Conservation (phyloP, 2,329 filamentous ascomycete species). For the Pseudogymnoascus sp. region DNA sequence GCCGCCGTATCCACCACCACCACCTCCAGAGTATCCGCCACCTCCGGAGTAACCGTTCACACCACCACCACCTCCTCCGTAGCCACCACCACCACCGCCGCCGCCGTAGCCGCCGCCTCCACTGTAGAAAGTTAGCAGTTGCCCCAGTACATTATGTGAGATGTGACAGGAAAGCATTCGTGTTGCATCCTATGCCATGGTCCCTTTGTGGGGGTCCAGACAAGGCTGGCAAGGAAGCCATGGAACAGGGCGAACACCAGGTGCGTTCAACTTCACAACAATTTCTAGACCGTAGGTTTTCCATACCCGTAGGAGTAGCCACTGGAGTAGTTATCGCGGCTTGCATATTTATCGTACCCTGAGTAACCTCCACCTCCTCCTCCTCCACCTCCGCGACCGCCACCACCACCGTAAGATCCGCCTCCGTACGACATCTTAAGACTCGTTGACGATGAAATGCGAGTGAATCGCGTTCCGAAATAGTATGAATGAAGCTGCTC, state of each 20-base stretch:
- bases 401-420: slow-evolving; percentile 45
- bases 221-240: background rate
- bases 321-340: slow-evolving; percentile 39
- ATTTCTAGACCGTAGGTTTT: slow-evolving; percentile 31
- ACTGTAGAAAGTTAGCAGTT: slow-evolving; percentile 38
- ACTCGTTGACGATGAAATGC: background rate
- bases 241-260: slow-evolving; percentile 11
- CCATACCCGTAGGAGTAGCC: slow-evolving; percentile 46
- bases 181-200: slow-evolving; percentile 14
- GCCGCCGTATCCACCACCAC: slow-evolving; percentile 30
- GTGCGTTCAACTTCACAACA: slow-evolving; percentile 28
- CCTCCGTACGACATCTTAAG: slow-evolving; percentile 65
- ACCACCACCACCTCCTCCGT: slow-evolving; percentile 30
- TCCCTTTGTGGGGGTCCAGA: background rate
- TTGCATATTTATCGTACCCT: slow-evolving; percentile 48
- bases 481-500: slow-evolving; percentile 8
- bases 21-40: slow-evolving; percentile 25
- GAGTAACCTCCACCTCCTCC: slow-evolving; percentile 45
- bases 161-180: slow-evolving; percentile 20
- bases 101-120: slow-evolving; percentile 45
- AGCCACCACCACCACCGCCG: slow-evolving; percentile 32
- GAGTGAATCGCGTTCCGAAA: slow-evolving; percentile 9
- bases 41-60: slow-evolving; percentile 34
- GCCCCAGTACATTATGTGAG: slow-evolving; percentile 12
- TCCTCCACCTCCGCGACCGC: slow-evolving; percentile 39